phyloP scores from a whole-genome alignment of 2,329 filamentous ascomycete genomes.

The Microdochium paspali region DNA sequence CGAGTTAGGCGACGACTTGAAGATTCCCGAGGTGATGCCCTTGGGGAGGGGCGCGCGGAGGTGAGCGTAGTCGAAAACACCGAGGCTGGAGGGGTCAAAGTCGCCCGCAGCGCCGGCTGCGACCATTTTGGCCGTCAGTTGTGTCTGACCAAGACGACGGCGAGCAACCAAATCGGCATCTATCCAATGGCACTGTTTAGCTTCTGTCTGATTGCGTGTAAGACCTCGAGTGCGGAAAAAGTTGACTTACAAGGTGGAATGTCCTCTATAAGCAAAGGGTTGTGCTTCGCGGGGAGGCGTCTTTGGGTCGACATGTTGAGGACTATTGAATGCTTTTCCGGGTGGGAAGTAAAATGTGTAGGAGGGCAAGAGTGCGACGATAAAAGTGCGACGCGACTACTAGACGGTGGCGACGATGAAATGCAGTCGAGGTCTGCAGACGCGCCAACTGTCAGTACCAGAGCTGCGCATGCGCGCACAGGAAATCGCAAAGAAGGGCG shows the following conservation, averaged over 20 bases:
- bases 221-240: no score
- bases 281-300: conserved; percentile 50
- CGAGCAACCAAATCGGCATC: conserved; percentile 69
- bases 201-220: conserved; percentile 2
- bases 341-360: conserved; percentile 8
- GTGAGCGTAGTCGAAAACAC: conserved; percentile 92
- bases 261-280: conserved; percentile 56
- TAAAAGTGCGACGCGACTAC: neutral
- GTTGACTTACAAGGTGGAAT: conserved; percentile 54
- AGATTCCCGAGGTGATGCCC: conserved; percentile 86
- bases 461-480: neutral
- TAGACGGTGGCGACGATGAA: no score
- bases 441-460: no score
- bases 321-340: conserved; percentile 1
- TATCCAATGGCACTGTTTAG: conserved; percentile 22
- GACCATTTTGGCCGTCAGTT: conserved; percentile 74
- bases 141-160: conserved; percentile 85
- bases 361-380: conserved; percentile 3
- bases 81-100: conserved; percentile 63
- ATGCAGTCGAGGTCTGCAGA: no score
- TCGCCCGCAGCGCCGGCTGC: conserved; percentile 62
- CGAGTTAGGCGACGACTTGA: conserved; percentile 78
- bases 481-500: neutral
- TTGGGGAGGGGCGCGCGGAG: conserved; percentile 86
- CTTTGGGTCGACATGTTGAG: conserved; percentile 28